phyloP scores from a whole-genome alignment of 768 basidiomycete species.

The Leccinum obscurum region DNA sequence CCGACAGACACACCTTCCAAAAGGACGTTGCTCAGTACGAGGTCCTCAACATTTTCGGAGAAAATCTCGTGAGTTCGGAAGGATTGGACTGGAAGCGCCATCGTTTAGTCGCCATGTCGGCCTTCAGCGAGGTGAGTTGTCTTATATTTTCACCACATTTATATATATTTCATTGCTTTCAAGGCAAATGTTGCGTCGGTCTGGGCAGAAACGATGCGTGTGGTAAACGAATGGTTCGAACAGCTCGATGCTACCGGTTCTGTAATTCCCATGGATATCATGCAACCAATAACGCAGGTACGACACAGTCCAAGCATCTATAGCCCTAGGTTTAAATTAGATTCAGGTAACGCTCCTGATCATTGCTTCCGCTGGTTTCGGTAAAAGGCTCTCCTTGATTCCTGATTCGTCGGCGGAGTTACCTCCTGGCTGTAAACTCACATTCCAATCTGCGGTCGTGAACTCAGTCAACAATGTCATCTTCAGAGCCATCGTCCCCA shows the following conservation, averaged over 20 bases:
- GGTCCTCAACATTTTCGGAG: constrained; percentile 45
- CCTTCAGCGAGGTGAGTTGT: constrained; percentile 46
- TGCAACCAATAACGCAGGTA: constrained; percentile 17
- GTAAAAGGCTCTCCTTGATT: constrained; percentile 36
- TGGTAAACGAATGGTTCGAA: constrained; percentile 44
- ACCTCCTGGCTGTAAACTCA: constrained; percentile 33
- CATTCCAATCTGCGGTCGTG: constrained; percentile 39
- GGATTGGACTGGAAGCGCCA: constrained; percentile 50
- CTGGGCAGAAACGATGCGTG: constrained; percentile 45
- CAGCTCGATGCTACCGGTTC: constrained; percentile 31
- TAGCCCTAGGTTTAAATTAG: not conserved
- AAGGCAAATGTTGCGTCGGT: constrained; percentile 49
- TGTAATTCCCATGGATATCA: constrained; percentile 24
- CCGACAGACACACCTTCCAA: constrained; percentile 35
- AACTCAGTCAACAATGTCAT: constrained; percentile 24
- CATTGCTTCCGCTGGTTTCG: constrained; percentile 44
- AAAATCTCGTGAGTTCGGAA: constrained; percentile 44
- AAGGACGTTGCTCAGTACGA: constrained; percentile 40
- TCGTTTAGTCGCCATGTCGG: constrained; percentile 44
- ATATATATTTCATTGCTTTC: not conserved
- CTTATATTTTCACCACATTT: not conserved
- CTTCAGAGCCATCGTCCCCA: constrained; percentile 34
- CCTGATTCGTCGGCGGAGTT: constrained; percentile 29
- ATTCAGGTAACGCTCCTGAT: constrained; percentile 38
- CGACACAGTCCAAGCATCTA: not conserved